Evolutionary conservation across 805 yeast genomes (phyloP), one percentile per base, ranked within the genome.

Genomic region (Yamadazyma ubonensis): DNA sequence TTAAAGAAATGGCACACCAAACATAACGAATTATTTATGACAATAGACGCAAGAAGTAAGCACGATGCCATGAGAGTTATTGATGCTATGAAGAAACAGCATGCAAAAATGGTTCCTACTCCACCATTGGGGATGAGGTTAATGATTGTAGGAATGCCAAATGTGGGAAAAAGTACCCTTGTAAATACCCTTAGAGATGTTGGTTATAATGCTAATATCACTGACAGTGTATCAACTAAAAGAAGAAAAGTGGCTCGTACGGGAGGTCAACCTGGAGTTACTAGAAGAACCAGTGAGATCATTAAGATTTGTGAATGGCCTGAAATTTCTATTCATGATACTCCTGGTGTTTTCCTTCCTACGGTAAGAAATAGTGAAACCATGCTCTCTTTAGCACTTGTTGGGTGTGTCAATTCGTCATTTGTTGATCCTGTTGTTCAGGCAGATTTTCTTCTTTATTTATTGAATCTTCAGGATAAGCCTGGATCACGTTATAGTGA

Each of bases 301-400:
- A 86, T 93, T 26, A 65, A 82, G 39, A 70, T 93, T 10, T 63
- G 73, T 30, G 60, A 66, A 8, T 70, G 70, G 20, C 90, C 93
- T 0, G 79, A 78, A 23, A 73, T 91, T 2, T 72, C 79, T 43
- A 67, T 90, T 6, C 79, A 85, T 50, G 99, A 93, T 57, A 86
- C 97, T 0, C 99, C 99, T 0, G 99, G 99, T 1, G 90, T 93
- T 3, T 78, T 87, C 42, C 61, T 88, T 9, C 98, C 99, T 0
- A 77, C 79, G 15, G 85, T 81, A 7, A 72, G 74, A 33, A 73
- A 75, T 44, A 58, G 74, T 3, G 78, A 80, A 45, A 78, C 88
- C 1, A 86, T 90, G 93, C 65, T 91, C 17, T 75, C 81, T 2
- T 67, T 90, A 27, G 71, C 86, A 1, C 61, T 89, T 14, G 79